Base-by-base conservation (phyloP, 1,284 basidiomycete species). In the Dichomitus squalens region DNA sequence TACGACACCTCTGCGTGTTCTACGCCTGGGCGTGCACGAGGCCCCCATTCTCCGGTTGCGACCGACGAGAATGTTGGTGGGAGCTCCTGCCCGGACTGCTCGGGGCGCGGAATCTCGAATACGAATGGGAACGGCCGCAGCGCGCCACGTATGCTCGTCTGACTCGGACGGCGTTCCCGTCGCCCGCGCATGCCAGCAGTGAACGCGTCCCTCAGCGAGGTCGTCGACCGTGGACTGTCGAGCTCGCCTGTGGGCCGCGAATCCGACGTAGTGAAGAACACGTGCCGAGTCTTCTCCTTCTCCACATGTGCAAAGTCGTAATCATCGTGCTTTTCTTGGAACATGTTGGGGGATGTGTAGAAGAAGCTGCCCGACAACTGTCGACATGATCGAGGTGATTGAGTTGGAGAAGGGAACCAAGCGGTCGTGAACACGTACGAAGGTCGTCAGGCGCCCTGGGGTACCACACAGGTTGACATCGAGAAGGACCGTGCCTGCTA, bases 341-440 rank as follows among this genome's bases (percentile, higher is more conserved):
- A 25, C 71, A 63, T 48, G 68, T 65, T 31, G 70, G 66, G 25
- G 72, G 75, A 75, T 49, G 70, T 67, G 66, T 83, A 86, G n/a
- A 75, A 72, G 66, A 90, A 86, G 7, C 76, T 68, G 11, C 87
- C 87, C 73, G 88, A 85, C 57, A 89, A 72, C 87, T 89, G 64
- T 27, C 21, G 29, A 29, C 14, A 35, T 27, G 33, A 25, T 47
- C 46, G 33, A 51, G 39, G 25, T 58, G 9, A 49, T 43, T 11
- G 40, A 23, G 20, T 48, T 47, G 23, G 47, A 65, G 47, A 57
- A 52, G 29, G 31, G 16, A 38, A 44, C 36, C n/a, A 12, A 20
- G 29, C 34, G 49, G 29, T 31, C 35, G 29, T 49, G 27, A 7
- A 48, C 8, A 68, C 83, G 63, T 64, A 88, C 87, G 21, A 81